These are phyloP conservation scores for Rhinocladiella similis DNA, from an alignment of 2,329 filamentous ascomycete genomes.

Conservation along the genomic window DNA sequence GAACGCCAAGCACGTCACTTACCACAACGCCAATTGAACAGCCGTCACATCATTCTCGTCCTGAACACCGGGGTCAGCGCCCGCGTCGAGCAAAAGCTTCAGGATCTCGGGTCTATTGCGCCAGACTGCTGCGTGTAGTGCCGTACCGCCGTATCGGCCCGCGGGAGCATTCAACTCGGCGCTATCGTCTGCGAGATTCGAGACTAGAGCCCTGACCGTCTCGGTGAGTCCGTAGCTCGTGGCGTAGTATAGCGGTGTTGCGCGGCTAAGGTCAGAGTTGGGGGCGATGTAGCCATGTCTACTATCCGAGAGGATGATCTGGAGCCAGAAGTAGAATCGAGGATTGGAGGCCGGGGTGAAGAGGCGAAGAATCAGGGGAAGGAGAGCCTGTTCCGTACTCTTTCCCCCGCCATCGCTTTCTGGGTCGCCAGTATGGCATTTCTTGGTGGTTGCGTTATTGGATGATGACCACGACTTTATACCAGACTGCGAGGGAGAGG, in stretches of 20 bases:
- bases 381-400: constrained; percentile 10
- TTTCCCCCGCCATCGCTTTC: too few species aligned
- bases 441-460: background rate
- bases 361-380: constrained; percentile 16
- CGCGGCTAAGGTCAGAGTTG: constrained; percentile 1
- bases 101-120: constrained; percentile 13
- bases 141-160: constrained; percentile 20
- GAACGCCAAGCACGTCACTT: background rate
- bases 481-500: too few species aligned
- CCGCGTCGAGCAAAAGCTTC: constrained; percentile 15
- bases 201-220: constrained; percentile 6
- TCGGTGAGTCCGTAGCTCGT: constrained; percentile 20
- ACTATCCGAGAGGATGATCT: constrained; percentile 21
- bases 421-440: too few species aligned
- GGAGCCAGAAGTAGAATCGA: constrained; percentile 22
- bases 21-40: constrained; percentile 12
- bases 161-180: constrained; percentile 16
- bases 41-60: constrained; percentile 17
- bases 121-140: constrained; percentile 22
- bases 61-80: constrained; percentile 13
- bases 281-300: constrained; percentile 14
- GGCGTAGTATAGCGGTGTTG: constrained; percentile 19
- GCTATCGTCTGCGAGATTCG: constrained; percentile 5
- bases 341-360: constrained; percentile 12
- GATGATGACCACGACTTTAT: background rate